Evolutionary conservation across 352 stramenopile species (phyloP).

Genomic region (Detonula confervacea): DNA sequence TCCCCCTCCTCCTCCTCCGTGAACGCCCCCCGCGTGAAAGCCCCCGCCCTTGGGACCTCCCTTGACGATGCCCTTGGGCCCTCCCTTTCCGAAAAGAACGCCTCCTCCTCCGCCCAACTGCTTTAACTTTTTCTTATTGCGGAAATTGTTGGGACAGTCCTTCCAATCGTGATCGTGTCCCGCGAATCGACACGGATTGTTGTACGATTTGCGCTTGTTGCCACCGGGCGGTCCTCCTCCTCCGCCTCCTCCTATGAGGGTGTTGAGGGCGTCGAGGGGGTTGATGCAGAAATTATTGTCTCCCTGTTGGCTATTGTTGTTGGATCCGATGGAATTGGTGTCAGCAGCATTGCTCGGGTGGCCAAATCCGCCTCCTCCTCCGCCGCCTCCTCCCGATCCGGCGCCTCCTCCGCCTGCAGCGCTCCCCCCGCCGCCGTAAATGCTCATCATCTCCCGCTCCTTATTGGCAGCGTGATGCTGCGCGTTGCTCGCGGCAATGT

Average conservation of each 20-base stretch:
- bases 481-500: not conserved
- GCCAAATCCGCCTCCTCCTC: not conserved
- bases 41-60: too few relatives aligned
- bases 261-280: not conserved
- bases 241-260: not conserved
- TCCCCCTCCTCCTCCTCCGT: slow-evolving; percentile 5
- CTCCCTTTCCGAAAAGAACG: too few relatives aligned
- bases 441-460: slow-evolving; percentile 40
- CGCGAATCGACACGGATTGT: slow-evolving; percentile 46
- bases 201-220: slow-evolving; percentile 40
- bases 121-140: slow-evolving; percentile 46
- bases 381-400: too few relatives aligned
- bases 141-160: slow-evolving; percentile 55
- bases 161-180: slow-evolving; percentile 56
- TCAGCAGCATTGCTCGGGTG: too few relatives aligned
- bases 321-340: too few relatives aligned
- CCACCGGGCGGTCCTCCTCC: not conserved
- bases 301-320: too few relatives aligned
- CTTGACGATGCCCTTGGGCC: too few relatives aligned
- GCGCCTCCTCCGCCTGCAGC: not conserved
- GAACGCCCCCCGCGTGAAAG: too few relatives aligned
- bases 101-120: not conserved
- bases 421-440: slow-evolving; percentile 24
- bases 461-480: not conserved
- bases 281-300: not conserved